phyloP scores from a whole-genome alignment of 2,329 filamentous ascomycete species.

The Arthrobotrys entomopaga region DNA sequence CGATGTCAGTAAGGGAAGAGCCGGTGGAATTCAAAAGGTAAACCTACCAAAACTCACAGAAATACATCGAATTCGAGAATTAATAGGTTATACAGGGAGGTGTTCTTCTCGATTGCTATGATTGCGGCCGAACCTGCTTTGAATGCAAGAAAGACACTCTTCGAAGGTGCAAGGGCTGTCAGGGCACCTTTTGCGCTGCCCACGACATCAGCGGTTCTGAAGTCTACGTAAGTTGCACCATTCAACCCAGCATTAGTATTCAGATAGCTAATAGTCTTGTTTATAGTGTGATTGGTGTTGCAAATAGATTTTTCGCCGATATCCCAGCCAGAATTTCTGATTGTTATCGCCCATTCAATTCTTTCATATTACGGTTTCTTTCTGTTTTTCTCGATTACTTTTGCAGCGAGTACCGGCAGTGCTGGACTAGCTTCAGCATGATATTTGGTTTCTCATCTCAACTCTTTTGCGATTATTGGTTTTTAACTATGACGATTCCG shows the following conservation, averaged over 20 bases:
- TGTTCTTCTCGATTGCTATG: slow-evolving; percentile 49
- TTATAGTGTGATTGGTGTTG: slow-evolving; percentile 48
- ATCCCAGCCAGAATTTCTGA: not conserved
- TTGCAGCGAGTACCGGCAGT: too few relatives aligned
- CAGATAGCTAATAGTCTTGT: not conserved
- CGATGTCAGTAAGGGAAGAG: slow-evolving; percentile 61
- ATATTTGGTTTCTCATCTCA: slow-evolving; percentile 8
- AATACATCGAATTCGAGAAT: too few relatives aligned
- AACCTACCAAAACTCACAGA: not conserved
- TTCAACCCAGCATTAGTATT: not conserved
- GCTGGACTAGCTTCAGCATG: not conserved
- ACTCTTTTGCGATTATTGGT: slow-evolving; percentile 3
- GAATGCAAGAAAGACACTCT: slow-evolving; percentile 43
- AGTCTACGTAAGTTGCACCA: slow-evolving; percentile 23
- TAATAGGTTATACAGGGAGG: slow-evolving; percentile 31
- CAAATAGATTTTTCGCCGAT: slow-evolving; percentile 17
- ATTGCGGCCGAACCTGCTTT: slow-evolving; percentile 48
- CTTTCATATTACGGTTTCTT: too few relatives aligned
- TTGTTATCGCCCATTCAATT: not conserved
- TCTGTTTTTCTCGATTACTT: not conserved
- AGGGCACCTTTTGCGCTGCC: slow-evolving; percentile 25
- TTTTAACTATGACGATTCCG: not conserved
- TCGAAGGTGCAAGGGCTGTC: slow-evolving; percentile 33
- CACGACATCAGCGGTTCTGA: slow-evolving; percentile 37
- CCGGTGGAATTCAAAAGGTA: slow-evolving; percentile 47